A percentile compares a stretch with the other conserved stretches of the same genome.
Conservation (phyloP, 495 filamentous ascomycete species). For the Extremus antarcticus region DNA sequence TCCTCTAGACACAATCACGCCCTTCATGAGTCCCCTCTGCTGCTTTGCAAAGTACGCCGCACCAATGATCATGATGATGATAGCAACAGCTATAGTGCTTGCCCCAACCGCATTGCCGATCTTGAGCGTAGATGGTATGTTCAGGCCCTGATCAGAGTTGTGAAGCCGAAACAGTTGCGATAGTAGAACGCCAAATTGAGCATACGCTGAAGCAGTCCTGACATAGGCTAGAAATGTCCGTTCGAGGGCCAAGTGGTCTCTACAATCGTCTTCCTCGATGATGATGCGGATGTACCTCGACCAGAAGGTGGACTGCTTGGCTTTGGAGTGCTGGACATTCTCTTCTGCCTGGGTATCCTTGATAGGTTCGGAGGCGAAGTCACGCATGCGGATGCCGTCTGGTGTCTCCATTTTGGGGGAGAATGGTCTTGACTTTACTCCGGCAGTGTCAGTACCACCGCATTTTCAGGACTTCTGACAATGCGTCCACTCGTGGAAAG, state of each 20-base stretch:
- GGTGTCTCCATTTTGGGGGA: background rate
- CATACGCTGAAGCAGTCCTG: background rate
- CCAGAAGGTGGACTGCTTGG: background rate
- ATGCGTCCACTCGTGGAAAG: no score
- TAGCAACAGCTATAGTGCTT: background rate
- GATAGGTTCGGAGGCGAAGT: background rate
- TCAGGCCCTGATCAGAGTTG: background rate
- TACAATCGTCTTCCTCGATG: background rate
- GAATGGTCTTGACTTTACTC: no score
- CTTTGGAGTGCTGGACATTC: background rate
- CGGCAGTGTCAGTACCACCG: no score
- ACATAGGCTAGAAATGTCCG: background rate
- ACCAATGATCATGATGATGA: background rate
- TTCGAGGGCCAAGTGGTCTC: slow-evolving; percentile 1
- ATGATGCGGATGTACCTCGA: background rate
- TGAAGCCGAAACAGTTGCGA: background rate
- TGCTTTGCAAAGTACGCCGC: background rate
- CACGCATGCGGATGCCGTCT: background rate
- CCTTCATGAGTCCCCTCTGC: background rate
- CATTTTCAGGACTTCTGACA: no score
- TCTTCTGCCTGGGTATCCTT: background rate
- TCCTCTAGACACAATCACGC: background rate
- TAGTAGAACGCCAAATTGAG: background rate
- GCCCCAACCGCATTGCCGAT: background rate
- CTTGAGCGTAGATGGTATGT: background rate